Percentiles rank a stretch among this genome's conserved stretches.
Evolutionary conservation across 129 eudicot species (phyloP).

Genomic region (Artemisia annua): DNA sequence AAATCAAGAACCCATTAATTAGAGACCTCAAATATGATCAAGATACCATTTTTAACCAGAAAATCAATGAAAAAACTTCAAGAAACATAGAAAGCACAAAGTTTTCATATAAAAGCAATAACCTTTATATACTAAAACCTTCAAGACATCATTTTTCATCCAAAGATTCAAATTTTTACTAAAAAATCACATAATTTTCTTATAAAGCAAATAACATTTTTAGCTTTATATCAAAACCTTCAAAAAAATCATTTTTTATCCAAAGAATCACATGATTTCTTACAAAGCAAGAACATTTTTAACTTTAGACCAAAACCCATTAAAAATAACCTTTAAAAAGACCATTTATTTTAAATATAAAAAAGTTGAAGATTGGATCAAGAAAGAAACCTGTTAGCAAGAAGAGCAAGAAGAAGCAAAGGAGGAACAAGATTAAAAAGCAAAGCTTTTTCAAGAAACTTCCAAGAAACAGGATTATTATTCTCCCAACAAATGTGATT

Average conservation of each 20-base stretch:
- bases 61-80: conserved; percentile 4
- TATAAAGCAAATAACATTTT: too few species aligned
- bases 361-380: too few species aligned
- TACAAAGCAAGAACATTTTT: neutral
- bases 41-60: too few species aligned
- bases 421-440: conserved; percentile 74
- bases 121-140: neutral
- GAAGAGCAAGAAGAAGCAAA: conserved; percentile 79
- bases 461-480: conserved; percentile 86
- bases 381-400: conserved; percentile 59
- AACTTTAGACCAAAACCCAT: conserved; percentile 4
- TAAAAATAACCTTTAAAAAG: too few species aligned
- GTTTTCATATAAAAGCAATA: neutral
- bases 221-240: too few species aligned
- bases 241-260: too few species aligned
- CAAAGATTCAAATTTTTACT: too few species aligned
- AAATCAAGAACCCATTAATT: conserved; percentile 17
- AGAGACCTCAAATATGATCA: too few species aligned
- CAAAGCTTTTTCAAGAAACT: conserved; percentile 85
- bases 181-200: too few species aligned
- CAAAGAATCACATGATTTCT: too few species aligned
- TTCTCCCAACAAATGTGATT: conserved; percentile 95
- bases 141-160: too few species aligned
- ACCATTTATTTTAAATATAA: too few species aligned
- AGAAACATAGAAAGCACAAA: neutral